Conservation (phyloP, 176 grass and related monocot species). For the Rhynchospora breviuscula region DNA sequence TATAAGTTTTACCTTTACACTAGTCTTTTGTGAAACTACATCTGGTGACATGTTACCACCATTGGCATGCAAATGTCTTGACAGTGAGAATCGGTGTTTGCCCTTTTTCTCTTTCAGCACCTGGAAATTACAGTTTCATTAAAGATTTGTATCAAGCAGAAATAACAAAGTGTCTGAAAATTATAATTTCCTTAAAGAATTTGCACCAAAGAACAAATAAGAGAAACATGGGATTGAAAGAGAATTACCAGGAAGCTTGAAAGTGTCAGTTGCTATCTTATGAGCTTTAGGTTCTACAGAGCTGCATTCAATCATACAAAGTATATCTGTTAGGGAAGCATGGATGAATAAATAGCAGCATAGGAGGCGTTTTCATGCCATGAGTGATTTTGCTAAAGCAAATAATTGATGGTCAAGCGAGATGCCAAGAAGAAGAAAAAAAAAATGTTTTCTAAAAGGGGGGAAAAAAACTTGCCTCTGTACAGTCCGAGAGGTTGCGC, state of each 20-base stretch:
- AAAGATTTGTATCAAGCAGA: not conserved
- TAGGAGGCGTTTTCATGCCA: not conserved
- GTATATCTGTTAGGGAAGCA: not conserved
- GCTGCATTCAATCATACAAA: constrained; percentile 40
- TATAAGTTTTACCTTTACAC: constrained; percentile 18
- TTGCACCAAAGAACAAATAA: not conserved
- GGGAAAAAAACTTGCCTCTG: constrained; percentile 22
- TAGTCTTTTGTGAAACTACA: not conserved
- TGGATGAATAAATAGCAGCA: not conserved
- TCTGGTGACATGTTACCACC: constrained; percentile 18
- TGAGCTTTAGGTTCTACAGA: constrained; percentile 44
- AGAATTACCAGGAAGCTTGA: constrained; percentile 55
- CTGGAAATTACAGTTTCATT: constrained; percentile 11
- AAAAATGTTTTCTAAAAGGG: too few species aligned
- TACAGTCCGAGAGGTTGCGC: constrained; percentile 33
- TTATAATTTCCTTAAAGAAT: not conserved
- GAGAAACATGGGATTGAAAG: constrained; percentile 2
- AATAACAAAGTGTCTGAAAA: not conserved
- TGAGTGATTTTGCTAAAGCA: not conserved
- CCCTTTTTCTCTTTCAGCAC: constrained; percentile 18
- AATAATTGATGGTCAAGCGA: not conserved
- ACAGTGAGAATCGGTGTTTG: not conserved
- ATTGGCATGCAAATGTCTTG: constrained; percentile 17
- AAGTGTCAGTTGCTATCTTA: constrained; percentile 49
- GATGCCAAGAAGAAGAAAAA: not conserved